phyloP scores from a whole-genome alignment of 192 early-diverging fungal species.

The Backusella sp. region DNA sequence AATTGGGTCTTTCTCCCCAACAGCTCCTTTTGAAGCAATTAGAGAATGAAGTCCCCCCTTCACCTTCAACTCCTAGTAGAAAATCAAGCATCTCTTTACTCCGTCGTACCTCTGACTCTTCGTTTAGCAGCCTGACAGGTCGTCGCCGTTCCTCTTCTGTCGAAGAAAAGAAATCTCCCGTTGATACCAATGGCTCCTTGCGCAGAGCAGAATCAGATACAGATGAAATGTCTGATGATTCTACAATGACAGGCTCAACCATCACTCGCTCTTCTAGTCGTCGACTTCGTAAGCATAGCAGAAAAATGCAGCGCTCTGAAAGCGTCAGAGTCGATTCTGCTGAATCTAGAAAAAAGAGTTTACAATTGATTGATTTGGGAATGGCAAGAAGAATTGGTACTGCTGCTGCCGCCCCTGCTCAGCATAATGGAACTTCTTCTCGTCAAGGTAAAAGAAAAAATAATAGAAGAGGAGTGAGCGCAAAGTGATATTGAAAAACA shows the following conservation, averaged over 20 bases:
- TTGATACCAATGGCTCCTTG: not conserved
- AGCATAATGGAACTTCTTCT: not conserved
- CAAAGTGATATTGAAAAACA: not conserved
- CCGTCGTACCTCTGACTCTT: slow-evolving; percentile 5
- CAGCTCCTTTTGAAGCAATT: not conserved
- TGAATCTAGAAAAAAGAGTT: slow-evolving; percentile 1
- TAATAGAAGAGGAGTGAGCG: not conserved
- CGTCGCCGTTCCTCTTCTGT: slow-evolving; percentile 9
- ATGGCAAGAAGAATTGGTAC: slow-evolving; percentile 11
- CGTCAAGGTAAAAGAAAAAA: not conserved
- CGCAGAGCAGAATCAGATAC: not conserved
- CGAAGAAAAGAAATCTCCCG: not conserved
- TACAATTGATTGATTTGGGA: slow-evolving; percentile 10
- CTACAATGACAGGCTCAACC: not conserved
- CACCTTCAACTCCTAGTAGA: not conserved
- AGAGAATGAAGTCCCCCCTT: not conserved
- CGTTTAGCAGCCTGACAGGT: not conserved
- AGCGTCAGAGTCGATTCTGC: not conserved
- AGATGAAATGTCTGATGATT: not conserved
- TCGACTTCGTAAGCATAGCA: not conserved
- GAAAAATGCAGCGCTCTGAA: not conserved
- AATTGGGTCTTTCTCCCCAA: not conserved
- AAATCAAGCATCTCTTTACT: slow-evolving; percentile 7
- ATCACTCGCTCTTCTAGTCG: not conserved
- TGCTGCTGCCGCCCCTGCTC: not conserved